phyloP scores from a whole-genome alignment of 1,284 basidiomycete species.

The Laetiporus sulphureus region DNA sequence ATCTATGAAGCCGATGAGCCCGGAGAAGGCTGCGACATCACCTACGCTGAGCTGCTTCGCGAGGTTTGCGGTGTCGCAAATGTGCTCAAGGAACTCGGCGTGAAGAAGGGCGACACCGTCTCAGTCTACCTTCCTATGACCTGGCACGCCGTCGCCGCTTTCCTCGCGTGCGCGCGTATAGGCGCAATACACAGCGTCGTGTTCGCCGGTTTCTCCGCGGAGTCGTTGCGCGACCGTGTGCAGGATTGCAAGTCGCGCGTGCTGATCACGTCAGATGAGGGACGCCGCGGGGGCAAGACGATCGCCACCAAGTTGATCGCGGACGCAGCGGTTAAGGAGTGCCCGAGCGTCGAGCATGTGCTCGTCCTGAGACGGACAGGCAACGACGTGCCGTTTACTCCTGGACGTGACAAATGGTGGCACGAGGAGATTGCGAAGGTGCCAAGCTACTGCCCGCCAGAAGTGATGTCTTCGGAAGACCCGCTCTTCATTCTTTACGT shows the following conservation, averaged over 20 bases:
- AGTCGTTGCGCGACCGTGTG: constrained; percentile 90
- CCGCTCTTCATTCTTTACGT: constrained; percentile 98
- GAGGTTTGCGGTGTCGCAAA: constrained; percentile 91
- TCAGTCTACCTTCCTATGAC: constrained; percentile 88
- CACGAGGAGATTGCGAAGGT: constrained; percentile 86
- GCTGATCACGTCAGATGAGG: constrained; percentile 95
- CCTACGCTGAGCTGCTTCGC: constrained; percentile 82
- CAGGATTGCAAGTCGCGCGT: constrained; percentile 88
- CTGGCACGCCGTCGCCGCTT: constrained; percentile 92
- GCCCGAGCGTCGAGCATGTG: constrained; percentile 85
- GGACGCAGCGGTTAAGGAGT: constrained; percentile 86
- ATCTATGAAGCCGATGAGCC: constrained; percentile 99
- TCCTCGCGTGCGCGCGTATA: constrained; percentile 96
- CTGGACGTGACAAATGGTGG: constrained; percentile 95
- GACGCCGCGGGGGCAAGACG: constrained; percentile 87
- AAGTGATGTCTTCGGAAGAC: constrained; percentile 86
- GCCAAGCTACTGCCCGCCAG: constrained; percentile 85
- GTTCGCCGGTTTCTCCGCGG: constrained; percentile 97
- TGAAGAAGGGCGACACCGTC: constrained; percentile 96
- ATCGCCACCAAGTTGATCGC: constrained; percentile 97
- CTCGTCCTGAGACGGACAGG: constrained; percentile 90
- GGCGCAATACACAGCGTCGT: constrained; percentile 98
- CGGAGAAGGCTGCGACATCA: constrained; percentile 69
- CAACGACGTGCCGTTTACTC: constrained; percentile 73
- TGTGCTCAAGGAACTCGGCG: constrained; percentile 83